These are phyloP conservation scores for Carallia brachiata DNA, from an alignment of 345 rosid genomes.

Conservation along the genomic window DNA sequence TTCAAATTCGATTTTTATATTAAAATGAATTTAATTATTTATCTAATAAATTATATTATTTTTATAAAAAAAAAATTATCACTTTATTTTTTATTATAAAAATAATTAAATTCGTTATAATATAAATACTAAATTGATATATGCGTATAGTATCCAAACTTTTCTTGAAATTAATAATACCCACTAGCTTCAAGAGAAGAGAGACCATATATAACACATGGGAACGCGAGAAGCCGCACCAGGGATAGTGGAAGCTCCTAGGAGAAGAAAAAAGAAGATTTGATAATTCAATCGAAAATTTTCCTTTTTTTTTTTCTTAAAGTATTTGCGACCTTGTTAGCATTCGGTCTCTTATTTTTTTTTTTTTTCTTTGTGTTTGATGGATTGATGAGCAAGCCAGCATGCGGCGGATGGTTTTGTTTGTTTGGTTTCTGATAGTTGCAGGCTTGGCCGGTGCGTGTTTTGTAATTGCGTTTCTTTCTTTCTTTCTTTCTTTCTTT, in stretches of 20 bases:
- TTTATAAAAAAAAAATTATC: no score
- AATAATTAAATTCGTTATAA: no score
- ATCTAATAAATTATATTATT: no score
- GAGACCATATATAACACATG: slow-evolving; percentile 2
- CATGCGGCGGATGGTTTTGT: not conserved
- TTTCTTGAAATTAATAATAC: not conserved
- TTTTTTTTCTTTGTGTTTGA: slow-evolving; percentile 14
- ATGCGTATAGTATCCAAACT: no score
- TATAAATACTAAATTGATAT: no score
- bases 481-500: not conserved
- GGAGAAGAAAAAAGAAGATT: slow-evolving; percentile 22
- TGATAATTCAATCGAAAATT: not conserved
- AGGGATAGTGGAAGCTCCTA: slow-evolving; percentile 5
- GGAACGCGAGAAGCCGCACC: not conserved
- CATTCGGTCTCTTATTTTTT: not conserved
- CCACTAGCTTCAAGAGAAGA: not conserved
- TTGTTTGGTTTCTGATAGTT: slow-evolving; percentile 13
- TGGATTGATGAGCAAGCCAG: slow-evolving; percentile 14
- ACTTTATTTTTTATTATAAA: no score
- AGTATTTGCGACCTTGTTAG: not conserved
- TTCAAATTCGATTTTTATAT: no score
- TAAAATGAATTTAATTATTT: no score
- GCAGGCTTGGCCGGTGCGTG: slow-evolving; percentile 24
- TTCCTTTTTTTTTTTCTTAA: not conserved
- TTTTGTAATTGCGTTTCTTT: not conserved